Evolutionary conservation across 2,329 filamentous ascomycete species (phyloP).

Genomic region (Aspergillus fructus): DNA sequence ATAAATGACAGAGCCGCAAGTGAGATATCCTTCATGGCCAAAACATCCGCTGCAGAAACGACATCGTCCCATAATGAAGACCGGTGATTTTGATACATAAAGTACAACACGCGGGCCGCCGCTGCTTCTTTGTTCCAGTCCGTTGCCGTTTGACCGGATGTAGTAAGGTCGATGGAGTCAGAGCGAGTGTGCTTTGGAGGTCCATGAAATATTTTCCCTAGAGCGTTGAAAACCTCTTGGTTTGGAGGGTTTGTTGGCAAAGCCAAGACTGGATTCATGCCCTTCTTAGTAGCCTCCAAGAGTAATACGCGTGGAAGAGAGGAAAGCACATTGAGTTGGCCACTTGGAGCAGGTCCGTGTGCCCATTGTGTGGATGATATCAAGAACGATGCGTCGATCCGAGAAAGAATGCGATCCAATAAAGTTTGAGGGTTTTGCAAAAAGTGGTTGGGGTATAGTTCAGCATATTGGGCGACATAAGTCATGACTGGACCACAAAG

Average conservation of each 20-base stretch:
- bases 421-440: slow-evolving; percentile 43
- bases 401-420: slow-evolving; percentile 47
- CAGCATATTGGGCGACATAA: slow-evolving; percentile 58
- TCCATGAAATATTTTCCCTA: slow-evolving; percentile 58
- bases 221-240: slow-evolving; percentile 53
- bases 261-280: slow-evolving; percentile 46
- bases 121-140: slow-evolving; percentile 49
- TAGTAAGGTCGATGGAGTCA: slow-evolving; percentile 33
- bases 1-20: slow-evolving; percentile 56
- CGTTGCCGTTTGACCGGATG: slow-evolving; percentile 35
- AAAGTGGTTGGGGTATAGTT: slow-evolving; percentile 56
- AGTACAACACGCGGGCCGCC: slow-evolving; percentile 56
- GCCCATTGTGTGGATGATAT: slow-evolving; percentile 52
- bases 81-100: slow-evolving; percentile 53
- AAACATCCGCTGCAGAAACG: slow-evolving; percentile 53
- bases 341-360: slow-evolving; percentile 53
- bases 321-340: slow-evolving; percentile 58
- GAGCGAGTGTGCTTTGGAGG: slow-evolving; percentile 34
- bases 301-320: slow-evolving; percentile 56
- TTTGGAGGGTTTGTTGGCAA: slow-evolving; percentile 55
- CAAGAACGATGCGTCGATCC: slow-evolving; percentile 47
- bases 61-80: slow-evolving; percentile 54
- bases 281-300: slow-evolving; percentile 44
- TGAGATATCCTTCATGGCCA: slow-evolving; percentile 58
- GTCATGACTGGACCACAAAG: slow-evolving; percentile 56